Base-by-base conservation (phyloP, 2,329 filamentous ascomycete species). In the Neofusicoccum kwambonambiense region DNA sequence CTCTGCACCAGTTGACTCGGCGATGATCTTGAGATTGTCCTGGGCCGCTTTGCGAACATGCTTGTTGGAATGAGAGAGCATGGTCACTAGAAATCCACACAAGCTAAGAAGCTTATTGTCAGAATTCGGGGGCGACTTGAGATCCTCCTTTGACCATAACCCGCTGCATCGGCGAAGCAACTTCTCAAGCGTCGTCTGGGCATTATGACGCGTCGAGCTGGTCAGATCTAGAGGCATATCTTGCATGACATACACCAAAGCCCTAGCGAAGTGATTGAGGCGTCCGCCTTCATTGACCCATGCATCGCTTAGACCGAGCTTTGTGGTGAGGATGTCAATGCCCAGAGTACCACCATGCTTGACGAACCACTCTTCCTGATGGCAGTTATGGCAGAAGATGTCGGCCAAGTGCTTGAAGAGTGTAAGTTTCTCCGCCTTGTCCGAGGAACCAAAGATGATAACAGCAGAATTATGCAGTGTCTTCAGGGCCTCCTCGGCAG, bases 291-390 rank as follows among this genome's bases (percentile, higher is more conserved):
- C 86, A 19, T 87, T 84, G 39, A 99, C 83, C 92, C 95, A 99
- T 1, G 82, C 76, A 71, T 96, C 91, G 47, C 92, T 92, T 52
- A 99, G 84, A 62, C 94, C 89, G 64, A 98, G 82, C 70, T 94
- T 90, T 2, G 91, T 94, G 37, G 94, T 89, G 65, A 99, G 81
- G 64, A 96, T 89, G 72, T 91, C 90, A 71, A 99, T 97, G 64
- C 96, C 96, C 19, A 94, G 81, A 62, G 91, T 93, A 44, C 95
- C 95, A 56, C 94, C 95, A 42, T 93, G 91, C 78, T 99, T 99
- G 61, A 93, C 93, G 74, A 97, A 99, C 95, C 96, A 99, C 72
- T 99, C 95, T 75, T 99, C 94, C 71, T 95, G 93, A 71, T 97
- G 93, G 76, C 95, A 99, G 69, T 92, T 93, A 75, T 99, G 95